Evolutionary conservation across 192 early-diverging fungal species (phyloP).

Genomic region (Rhizoclosmatium globosum): DNA sequence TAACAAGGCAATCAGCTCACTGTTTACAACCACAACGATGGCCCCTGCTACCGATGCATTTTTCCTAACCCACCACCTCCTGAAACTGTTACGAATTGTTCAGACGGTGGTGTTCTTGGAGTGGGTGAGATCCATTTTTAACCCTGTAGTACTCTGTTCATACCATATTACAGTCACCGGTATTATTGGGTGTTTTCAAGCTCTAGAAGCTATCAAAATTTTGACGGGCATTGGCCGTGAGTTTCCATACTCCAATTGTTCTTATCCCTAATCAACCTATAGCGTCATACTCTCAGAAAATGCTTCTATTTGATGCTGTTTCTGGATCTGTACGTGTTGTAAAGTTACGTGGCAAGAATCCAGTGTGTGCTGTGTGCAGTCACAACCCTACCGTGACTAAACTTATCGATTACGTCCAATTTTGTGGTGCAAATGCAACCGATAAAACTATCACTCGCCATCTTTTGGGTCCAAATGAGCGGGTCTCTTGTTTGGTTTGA

Average conservation of each 20-base stretch:
- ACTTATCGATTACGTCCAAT: constrained; percentile 91
- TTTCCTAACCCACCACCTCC: constrained; percentile 93
- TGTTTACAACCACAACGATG: constrained; percentile 88
- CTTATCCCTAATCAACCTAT: constrained; percentile 25
- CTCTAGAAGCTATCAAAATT: constrained; percentile 92
- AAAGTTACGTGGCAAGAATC: constrained; percentile 74
- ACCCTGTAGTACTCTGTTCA: constrained; percentile 8
- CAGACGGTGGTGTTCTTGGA: constrained; percentile 92
- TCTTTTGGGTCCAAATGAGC: constrained; percentile 48
- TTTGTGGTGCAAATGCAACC: constrained; percentile 82
- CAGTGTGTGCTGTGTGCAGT: constrained; percentile 87
- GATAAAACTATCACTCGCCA: constrained; percentile 64
- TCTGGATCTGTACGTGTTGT: constrained; percentile 81
- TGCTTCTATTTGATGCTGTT: constrained; percentile 84
- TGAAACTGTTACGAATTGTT: constrained; percentile 88
- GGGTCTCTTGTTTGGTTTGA: constrained; percentile 42
- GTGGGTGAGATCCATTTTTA: too few relatives aligned
- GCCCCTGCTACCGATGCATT: constrained; percentile 97
- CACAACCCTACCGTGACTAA: constrained; percentile 79
- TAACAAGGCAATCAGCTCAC: constrained; percentile 76
- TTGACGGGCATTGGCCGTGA: constrained; percentile 69
- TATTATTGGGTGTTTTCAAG: constrained; percentile 91
- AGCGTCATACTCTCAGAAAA: constrained; percentile 55
- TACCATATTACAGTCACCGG: constrained; percentile 92
- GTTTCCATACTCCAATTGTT: constrained; percentile 8